Conservation (phyloP, 2,329 filamentous ascomycete species). For the Epichloe baconii region DNA sequence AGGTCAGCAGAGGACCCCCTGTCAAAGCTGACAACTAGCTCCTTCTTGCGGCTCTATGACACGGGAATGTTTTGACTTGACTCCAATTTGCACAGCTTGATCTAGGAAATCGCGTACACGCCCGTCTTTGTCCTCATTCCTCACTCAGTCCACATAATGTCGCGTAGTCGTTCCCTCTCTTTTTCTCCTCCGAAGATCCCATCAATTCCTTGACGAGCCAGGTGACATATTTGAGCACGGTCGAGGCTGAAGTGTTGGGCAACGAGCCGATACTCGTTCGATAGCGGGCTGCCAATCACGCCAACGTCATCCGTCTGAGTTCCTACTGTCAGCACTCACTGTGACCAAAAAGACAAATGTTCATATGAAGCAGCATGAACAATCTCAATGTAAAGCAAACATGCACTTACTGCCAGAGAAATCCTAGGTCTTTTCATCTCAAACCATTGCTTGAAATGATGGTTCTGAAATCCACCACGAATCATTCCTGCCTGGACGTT, state of each 20-base stretch:
- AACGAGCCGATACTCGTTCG: conserved; percentile 64
- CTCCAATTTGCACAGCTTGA: too few species aligned
- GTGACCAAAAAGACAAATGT: not conserved
- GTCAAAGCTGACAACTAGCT: too few species aligned
- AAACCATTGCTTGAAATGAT: conserved; percentile 69
- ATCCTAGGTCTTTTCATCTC: conserved; percentile 44
- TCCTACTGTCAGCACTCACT: not conserved
- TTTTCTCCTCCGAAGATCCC: conserved; percentile 52
- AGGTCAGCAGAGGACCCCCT: too few species aligned
- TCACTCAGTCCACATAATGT: conserved; percentile 31
- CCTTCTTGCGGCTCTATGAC: too few species aligned
- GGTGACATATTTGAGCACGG: conserved; percentile 29
- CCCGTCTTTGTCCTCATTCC: not conserved
- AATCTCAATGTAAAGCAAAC: not conserved
- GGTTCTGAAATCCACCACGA: conserved; percentile 48
- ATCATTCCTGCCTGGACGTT: conserved; percentile 69
- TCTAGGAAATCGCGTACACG: too few species aligned
- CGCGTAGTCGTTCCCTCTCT: conserved; percentile 44
- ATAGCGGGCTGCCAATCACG: conserved; percentile 63
- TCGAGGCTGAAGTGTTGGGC: conserved; percentile 54
- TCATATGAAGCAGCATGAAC: not conserved
- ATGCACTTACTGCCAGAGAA: conserved; percentile 52
- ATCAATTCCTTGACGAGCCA: conserved; percentile 49
- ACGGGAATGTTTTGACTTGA: too few species aligned
- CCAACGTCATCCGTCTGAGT: conserved; percentile 69